A percentile compares a stretch with the other conserved stretches of the same genome.
These are phyloP conservation scores for Linnemannia zychae DNA, from an alignment of 192 early-diverging fungal genomes.

Conservation along the genomic window DNA sequence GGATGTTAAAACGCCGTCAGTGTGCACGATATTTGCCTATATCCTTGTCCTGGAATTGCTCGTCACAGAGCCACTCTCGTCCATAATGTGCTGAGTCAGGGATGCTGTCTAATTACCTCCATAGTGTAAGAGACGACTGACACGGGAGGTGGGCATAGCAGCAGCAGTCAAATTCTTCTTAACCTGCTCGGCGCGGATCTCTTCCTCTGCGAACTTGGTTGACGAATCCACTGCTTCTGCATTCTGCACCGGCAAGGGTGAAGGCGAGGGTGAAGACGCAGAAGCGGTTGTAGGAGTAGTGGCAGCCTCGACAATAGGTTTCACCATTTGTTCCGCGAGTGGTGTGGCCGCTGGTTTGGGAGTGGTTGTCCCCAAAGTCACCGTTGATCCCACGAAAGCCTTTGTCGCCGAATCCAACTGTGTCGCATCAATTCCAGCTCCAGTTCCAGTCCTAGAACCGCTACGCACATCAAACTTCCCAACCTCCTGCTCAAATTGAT, in stretches of 20 bases:
- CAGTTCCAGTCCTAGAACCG: neutral
- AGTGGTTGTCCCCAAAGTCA: neutral
- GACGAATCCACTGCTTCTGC: neutral
- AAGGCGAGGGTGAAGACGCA: neutral
- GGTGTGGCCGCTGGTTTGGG: neutral
- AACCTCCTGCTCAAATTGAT: neutral
- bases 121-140: slow-evolving; percentile 86
- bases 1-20: too few species aligned
- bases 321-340: neutral
- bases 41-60: neutral
- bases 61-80: neutral
- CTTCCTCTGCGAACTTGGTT: slow-evolving; percentile 1
- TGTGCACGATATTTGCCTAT: too few species aligned
- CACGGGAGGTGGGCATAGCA: slow-evolving; percentile 82
- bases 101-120: slow-evolving; percentile 72
- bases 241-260: neutral
- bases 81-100: neutral
- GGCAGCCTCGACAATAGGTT: neutral
- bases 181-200: slow-evolving; percentile 1
- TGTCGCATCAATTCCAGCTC: neutral
- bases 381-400: neutral
- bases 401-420: neutral
- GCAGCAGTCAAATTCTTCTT: slow-evolving; percentile 63
- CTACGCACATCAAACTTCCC: neutral
- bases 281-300: neutral